Base-by-base conservation (phyloP, 2,329 filamentous ascomycete species). In the Cladophialophora immunda region DNA sequence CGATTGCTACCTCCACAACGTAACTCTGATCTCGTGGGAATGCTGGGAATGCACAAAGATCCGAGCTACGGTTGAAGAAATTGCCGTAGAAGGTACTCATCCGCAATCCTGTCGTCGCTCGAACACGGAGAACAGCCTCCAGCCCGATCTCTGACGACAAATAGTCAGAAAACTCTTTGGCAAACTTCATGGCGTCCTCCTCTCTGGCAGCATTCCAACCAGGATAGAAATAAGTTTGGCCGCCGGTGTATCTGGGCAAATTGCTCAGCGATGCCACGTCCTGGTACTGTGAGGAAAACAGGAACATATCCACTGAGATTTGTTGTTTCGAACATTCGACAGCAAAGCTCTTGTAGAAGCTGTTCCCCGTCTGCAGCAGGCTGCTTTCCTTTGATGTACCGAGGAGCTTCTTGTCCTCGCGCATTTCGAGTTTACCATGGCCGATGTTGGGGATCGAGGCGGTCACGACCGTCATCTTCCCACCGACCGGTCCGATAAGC, bases 41-140 rank as follows among this genome's bases (percentile, higher is more conserved):
- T 0, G 95, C 94, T 1, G 95, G 95, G 85, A 99, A 99, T 13
- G 95, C 95, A 78, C 95, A 98, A 34, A 99, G 88, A 81, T 99
- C 95, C 17, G 94, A 97, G 77, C 93, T 97, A 73, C 95, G 88
- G 83, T 98, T 99, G 86, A 99, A 99, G 81, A 99, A 99, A 83
- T 99, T 99, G 73, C 95, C 95, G 79, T 98, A 99, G 81, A 99
- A 99, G 1, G 94, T 94, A 82, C 90, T 97, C 92, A 98, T 98
- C 62, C 95, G 89, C 66, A 99, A 82, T 60, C 95, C 95, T 27
- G 94, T 98, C 1, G 94, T 97, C 19, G 95, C 95, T 72, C 95
- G 90, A 45, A 99, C 95, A 77, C 95, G 91, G 64, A 99, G 89
- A 41, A 99, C 95, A 52, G 95, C 95, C 80, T 99, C 95, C 38